Evolutionary conservation across 148 eudicot genomes (phyloP), one percentile per base, ranked within the genome.

Genomic region (Diospyros kaki): DNA sequence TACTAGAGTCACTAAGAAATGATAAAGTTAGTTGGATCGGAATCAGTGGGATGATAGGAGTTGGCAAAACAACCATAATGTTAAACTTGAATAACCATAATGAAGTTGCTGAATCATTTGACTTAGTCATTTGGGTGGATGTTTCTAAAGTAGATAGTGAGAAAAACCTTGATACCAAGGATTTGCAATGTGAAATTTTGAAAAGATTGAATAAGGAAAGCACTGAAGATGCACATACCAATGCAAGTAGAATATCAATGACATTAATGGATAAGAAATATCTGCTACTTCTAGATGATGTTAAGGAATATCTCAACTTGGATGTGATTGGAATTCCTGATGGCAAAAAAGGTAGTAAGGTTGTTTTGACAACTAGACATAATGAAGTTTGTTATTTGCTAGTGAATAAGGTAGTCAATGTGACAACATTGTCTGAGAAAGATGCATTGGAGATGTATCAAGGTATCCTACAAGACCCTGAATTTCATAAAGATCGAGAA

Each of bases 221-320:
- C 7, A 40, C 46, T 44, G 43, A 44, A 0, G 39, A 48, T 4
- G 58, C 68, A 28, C 28, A 28, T 28, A 28, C 28, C 28, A 28
- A 28, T 39, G 73, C 73, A 1, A 4, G 4, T 6, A 68, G 3
- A 44, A 76, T 76, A 68, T 68, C 62, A 38, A 44, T 17, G 11
- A 68, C 28, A 46, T 62, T 76, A 46, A 38, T n/a, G 3, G 50
- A 40, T 1, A 70, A 18, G 42, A 76, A 48, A 59, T 76, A 68
- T 68, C 61, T 76, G 67, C 58, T 76, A 12, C 78, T 76, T 2
- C 14, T 76, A 15, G 78, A 76, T 68, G 78, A 76, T 60, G 78
- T 76, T 4, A 76, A 68, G 28, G 48, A 50, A 68, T 59, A 58
- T 13, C 48, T 68, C 8, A 54, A 68, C 28, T 58, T 68, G 28